A percentile compares a stretch with the other conserved stretches of the same genome.
phyloP scores from a whole-genome alignment of 2,329 filamentous ascomycete genomes.

The Capronia coronata region DNA sequence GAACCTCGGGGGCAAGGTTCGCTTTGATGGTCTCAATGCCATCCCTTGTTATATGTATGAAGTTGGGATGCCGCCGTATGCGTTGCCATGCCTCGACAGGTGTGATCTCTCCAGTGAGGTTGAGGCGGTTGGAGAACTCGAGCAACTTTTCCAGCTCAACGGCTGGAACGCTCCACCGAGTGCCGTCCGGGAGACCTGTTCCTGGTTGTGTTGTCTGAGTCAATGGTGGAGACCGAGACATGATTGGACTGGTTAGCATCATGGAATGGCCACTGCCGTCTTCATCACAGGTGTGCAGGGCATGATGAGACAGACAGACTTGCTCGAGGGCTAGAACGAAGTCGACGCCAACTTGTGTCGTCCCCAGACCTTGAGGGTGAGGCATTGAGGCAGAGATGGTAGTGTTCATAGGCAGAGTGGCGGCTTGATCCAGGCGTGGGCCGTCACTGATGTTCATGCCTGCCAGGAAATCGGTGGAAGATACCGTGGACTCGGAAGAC shows the following conservation, averaged over 20 bases:
- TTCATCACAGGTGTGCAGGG: conserved; percentile 11
- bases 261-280: conserved; percentile 30
- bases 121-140: conserved; percentile 26
- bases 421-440: conserved; percentile 4
- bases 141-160: conserved; percentile 30
- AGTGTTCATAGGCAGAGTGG: background rate
- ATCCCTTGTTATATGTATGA: conserved; percentile 31
- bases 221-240: conserved; percentile 25
- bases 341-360: conserved; percentile 31
- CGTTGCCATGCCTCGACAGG: conserved; percentile 38
- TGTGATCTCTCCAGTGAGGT: conserved; percentile 35
- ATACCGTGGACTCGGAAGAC: conserved; percentile 8
- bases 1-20: conserved; percentile 31
- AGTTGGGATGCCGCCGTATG: conserved; percentile 33
- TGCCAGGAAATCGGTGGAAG: conserved; percentile 5
- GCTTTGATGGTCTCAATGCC: conserved; percentile 30
- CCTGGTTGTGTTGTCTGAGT: conserved; percentile 3
- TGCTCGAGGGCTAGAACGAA: conserved; percentile 33
- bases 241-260: conserved; percentile 30
- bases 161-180: conserved; percentile 29
- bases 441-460: conserved; percentile 14
- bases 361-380: conserved; percentile 30
- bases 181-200: conserved; percentile 16
- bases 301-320: conserved; percentile 29
- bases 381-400: conserved; percentile 6